Evolutionary conservation across 768 basidiomycete genomes (phyloP).

Genomic region (Candolleomyces efflorescens): DNA sequence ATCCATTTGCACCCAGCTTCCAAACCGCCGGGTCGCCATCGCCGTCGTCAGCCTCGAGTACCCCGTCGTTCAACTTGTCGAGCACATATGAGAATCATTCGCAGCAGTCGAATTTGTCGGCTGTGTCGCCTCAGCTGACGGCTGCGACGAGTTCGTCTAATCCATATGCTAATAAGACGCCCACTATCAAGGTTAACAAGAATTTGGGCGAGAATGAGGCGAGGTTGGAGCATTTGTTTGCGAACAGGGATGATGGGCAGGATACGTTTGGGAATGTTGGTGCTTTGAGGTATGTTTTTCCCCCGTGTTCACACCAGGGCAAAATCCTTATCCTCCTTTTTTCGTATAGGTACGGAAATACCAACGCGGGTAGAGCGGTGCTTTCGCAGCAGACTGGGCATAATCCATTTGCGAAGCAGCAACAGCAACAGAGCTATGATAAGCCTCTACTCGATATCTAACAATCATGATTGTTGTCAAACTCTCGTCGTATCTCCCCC

Average conservation of each 20-base stretch:
- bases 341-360: slow-evolving; percentile 49
- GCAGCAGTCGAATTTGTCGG: slow-evolving; percentile 36
- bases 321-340: neutral
- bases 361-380: slow-evolving; percentile 45
- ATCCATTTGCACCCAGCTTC: slow-evolving; percentile 70
- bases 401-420: slow-evolving; percentile 67
- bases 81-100: slow-evolving; percentile 63
- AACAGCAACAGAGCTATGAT: slow-evolving; percentile 56
- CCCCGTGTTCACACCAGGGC: neutral
- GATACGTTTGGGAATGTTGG: slow-evolving; percentile 97
- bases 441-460: slow-evolving; percentile 80
- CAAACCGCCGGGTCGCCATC: slow-evolving; percentile 28
- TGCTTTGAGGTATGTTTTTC: slow-evolving; percentile 47
- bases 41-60: slow-evolving; percentile 23
- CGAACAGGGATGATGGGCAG: slow-evolving; percentile 85
- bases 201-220: slow-evolving; percentile 60
- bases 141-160: slow-evolving; percentile 15
- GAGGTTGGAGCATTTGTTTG: slow-evolving; percentile 77
- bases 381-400: slow-evolving; percentile 45
- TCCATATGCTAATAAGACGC: slow-evolving; percentile 24
- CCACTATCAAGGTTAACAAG: slow-evolving; percentile 39
- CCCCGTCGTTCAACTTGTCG: slow-evolving; percentile 62
- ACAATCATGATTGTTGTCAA: neutral
- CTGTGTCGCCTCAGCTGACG: slow-evolving; percentile 23
- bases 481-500: neutral